phyloP scores from a whole-genome alignment of 805 yeast genomes.

The Jamesozyma lodderae region DNA sequence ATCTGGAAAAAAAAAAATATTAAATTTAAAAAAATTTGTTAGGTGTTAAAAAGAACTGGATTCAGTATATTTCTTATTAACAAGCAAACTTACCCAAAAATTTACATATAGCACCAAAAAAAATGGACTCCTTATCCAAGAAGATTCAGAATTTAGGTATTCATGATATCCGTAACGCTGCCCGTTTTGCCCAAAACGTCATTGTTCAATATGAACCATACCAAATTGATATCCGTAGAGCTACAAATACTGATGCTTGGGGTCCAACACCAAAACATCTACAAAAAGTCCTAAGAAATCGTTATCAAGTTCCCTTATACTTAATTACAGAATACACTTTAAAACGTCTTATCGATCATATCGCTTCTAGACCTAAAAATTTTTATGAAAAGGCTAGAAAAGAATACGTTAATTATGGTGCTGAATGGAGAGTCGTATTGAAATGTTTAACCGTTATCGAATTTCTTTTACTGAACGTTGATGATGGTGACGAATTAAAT shows the following conservation, averaged over 20 bases:
- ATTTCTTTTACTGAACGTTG: slow-evolving; percentile 27
- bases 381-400: slow-evolving; percentile 32
- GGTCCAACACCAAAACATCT: slow-evolving; percentile 42
- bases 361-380: slow-evolving; percentile 30
- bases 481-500: slow-evolving; percentile 27
- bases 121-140: slow-evolving; percentile 29
- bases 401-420: slow-evolving; percentile 34
- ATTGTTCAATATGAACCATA: slow-evolving; percentile 32
- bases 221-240: slow-evolving; percentile 34
- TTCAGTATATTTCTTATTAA: too few relatives aligned
- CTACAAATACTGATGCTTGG: slow-evolving; percentile 46
- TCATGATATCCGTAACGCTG: slow-evolving; percentile 34
- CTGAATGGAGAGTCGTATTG: slow-evolving; percentile 34
- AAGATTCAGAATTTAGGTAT: slow-evolving; percentile 30
- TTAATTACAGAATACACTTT: slow-evolving; percentile 29
- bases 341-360: slow-evolving; percentile 31
- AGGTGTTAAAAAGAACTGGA: too few relatives aligned
- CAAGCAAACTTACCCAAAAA: neutral
- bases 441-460: slow-evolving; percentile 32
- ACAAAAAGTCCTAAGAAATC: slow-evolving; percentile 27
- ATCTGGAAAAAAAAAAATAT: too few relatives aligned
- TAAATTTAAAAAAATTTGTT: too few relatives aligned
- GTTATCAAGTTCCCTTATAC: slow-evolving; percentile 26
- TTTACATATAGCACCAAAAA: neutral
- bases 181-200: slow-evolving; percentile 33